Conservation (phyloP, 768 basidiomycete genomes). For the Aureoboletus auriporus region DNA sequence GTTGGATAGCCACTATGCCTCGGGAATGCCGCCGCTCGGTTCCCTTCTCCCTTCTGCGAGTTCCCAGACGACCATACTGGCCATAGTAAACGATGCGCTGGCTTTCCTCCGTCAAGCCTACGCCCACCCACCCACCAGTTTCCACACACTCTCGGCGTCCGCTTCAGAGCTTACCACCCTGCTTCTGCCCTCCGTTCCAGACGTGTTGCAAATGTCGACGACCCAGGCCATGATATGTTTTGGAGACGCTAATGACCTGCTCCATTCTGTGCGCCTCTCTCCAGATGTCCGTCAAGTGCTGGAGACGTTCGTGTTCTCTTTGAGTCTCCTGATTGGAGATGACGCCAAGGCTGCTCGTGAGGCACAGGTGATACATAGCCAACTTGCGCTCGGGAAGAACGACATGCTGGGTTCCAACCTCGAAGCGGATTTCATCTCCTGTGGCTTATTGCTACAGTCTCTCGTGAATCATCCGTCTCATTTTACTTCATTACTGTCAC, state of each 20-base stretch:
- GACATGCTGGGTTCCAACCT: conserved; percentile 55
- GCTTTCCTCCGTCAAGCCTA: conserved; percentile 55
- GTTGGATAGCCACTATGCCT: conserved; percentile 60
- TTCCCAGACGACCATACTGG: conserved; percentile 45
- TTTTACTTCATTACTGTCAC: not conserved
- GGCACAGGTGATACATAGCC: conserved; percentile 69
- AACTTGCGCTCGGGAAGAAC: conserved; percentile 53
- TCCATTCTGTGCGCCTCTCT: conserved; percentile 51
- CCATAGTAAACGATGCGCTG: conserved; percentile 58
- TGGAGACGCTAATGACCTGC: conserved; percentile 49
- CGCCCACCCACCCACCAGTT: conserved; percentile 44
- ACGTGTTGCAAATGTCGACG: conserved; percentile 59
- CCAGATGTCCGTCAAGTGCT: conserved; percentile 51
- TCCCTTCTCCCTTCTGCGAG: conserved; percentile 52
- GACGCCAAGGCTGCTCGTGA: conserved; percentile 68
- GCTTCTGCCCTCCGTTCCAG: conserved; percentile 55
- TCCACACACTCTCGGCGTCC: conserved; percentile 54
- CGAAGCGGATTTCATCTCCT: conserved; percentile 61
- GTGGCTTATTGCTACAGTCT: conserved; percentile 57
- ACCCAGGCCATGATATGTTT: conserved; percentile 51
- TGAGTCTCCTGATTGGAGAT: conserved; percentile 61
- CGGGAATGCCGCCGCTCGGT: conserved; percentile 47
- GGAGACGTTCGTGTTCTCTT: conserved; percentile 54
- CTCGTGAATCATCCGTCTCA: conserved; percentile 40
- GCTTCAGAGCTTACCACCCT: conserved; percentile 63